Base-by-base conservation (phyloP, 495 filamentous ascomycete species). In the Aspergillus incahuasiensis region DNA sequence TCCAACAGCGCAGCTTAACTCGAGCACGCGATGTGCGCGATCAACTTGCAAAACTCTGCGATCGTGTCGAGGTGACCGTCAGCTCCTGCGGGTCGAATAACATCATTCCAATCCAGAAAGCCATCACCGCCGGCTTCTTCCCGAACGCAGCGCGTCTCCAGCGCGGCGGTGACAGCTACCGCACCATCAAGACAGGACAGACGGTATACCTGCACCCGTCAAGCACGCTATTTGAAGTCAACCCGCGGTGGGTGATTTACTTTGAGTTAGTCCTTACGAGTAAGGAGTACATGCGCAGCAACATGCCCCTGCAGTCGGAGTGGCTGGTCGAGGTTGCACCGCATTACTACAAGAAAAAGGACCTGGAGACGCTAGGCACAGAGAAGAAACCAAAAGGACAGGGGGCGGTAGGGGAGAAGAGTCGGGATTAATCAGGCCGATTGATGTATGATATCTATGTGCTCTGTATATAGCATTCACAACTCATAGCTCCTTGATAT, bases 311-410 rank as follows among this genome's bases (percentile, higher is more conserved):
- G 18, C 83, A 92, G 60, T 75, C 88, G 0, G 85, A 89, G 67
- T 96, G 90, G 91, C 64, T 98, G 59, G 81, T 85, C 5, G 94
- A 98, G 71, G 89, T 91, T 41, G 94, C 95, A 43, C 95, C 92
- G 54, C 94, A 98, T 75, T 97, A 89, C 65, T 88, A 97, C 66
- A 96, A 96, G 75, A 90, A 87, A 78, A 88, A 89, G 72, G 90
- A 97, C 66, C 65, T 97, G 42, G 95, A 97, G 66, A 83, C 80
- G 18, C 56, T 97, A 55, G 86, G 86, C 15, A 74, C 86, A 67
- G 88, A 89, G 49, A 86, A 80, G 76, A 97, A 96, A 74, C 82
- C 89, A 77, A 87, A 85, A 66, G 82, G 79, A 7, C 68, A 78
- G 56, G 84, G 84, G 9, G 72, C 64, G 3, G 58, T 66, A 12